Evolutionary conservation across 2,329 filamentous ascomycete species (phyloP).

Genomic region (Pyricularia pennisetigena): DNA sequence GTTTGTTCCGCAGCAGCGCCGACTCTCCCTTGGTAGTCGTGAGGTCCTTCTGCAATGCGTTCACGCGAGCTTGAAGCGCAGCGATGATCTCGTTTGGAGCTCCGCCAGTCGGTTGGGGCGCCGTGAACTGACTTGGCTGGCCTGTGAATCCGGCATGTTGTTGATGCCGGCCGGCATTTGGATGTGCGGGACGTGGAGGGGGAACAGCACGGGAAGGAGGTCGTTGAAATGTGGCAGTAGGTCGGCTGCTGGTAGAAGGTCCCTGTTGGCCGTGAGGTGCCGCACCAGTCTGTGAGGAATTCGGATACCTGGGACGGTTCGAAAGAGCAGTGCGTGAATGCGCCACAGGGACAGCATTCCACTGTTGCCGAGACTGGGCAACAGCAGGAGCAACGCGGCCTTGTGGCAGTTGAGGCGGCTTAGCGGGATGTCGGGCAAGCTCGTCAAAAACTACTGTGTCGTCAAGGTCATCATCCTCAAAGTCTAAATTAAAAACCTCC

Average conservation of each 20-base stretch:
- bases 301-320: conserved; percentile 9
- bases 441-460: conserved; percentile 45
- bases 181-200: conserved; percentile 6
- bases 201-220: conserved; percentile 8
- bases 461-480: conserved; percentile 49
- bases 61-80: conserved; percentile 41
- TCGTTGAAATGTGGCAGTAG: not conserved
- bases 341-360: conserved; percentile 11
- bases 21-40: conserved; percentile 60
- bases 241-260: not conserved
- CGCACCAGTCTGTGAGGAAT: not conserved
- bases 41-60: conserved; percentile 44
- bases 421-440: conserved; percentile 26
- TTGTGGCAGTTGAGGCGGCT: conserved; percentile 22
- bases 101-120: not conserved
- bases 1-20: conserved; percentile 63
- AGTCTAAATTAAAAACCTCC: conserved; percentile 24
- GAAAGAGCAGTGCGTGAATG: not conserved
- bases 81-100: conserved; percentile 26
- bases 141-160: conserved; percentile 1
- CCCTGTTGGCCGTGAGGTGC: not conserved
- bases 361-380: conserved; percentile 10
- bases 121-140: not conserved
- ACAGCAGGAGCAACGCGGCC: conserved; percentile 12
- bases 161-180: conserved; percentile 6